phyloP scores from a whole-genome alignment of 495 filamentous ascomycete genomes.

The Tetracladium marchalianum region DNA sequence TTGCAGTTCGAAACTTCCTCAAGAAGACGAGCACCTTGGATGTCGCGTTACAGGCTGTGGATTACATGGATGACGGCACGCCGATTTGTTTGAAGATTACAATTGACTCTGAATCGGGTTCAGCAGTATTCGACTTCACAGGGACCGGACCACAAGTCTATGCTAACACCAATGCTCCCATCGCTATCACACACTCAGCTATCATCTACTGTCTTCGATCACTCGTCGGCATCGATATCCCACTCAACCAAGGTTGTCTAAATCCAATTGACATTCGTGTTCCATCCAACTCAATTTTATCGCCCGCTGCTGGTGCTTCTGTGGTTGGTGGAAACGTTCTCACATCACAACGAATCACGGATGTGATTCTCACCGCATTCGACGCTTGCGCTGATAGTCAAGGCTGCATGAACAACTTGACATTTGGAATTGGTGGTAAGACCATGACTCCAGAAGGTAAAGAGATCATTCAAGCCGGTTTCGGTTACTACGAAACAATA shows the following conservation, averaged over 20 bases:
- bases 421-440: conserved; percentile 6
- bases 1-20: conserved; percentile 19
- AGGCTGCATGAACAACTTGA: conserved; percentile 18
- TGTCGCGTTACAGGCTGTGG: conserved; percentile 14
- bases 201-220: conserved; percentile 21
- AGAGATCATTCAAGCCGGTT: conserved; percentile 28
- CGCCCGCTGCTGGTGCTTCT: conserved; percentile 12
- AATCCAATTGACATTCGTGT: conserved; percentile 15
- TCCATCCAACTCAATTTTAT: conserved; percentile 15
- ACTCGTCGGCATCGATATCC: conserved; percentile 19
- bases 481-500: conserved; percentile 66
- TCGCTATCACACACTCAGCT: conserved; percentile 18
- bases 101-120: conserved; percentile 19
- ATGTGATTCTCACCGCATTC: conserved; percentile 23
- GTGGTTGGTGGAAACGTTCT: conserved; percentile 18
- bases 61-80: conserved; percentile 27
- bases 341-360: conserved; percentile 22
- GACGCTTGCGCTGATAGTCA: conserved; percentile 20
- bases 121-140: conserved; percentile 25
- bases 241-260: conserved; percentile 24
- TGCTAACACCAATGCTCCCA: conserved; percentile 16
- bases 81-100: conserved; percentile 22
- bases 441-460: conserved; percentile 15
- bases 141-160: conserved; percentile 23
- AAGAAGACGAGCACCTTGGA: conserved; percentile 8